phyloP scores from a whole-genome alignment of 2,329 filamentous ascomycete species.

The Penicillium sp. region DNA sequence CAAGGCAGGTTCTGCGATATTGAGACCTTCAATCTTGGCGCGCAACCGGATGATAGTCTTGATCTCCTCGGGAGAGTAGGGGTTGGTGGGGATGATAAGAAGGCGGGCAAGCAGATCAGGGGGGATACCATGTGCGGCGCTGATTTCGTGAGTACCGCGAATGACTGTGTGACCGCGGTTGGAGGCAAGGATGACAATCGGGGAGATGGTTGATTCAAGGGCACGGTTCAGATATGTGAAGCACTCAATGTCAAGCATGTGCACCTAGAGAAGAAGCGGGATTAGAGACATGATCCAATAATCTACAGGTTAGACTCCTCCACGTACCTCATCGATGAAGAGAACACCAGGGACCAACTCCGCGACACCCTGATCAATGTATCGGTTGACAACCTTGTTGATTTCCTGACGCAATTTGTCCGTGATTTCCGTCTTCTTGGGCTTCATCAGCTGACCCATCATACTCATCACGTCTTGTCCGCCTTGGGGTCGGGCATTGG shows the following conservation, averaged over 20 bases:
- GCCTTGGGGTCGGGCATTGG: slow-evolving; percentile 90
- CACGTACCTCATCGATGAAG: slow-evolving; percentile 90
- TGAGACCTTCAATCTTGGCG: slow-evolving; percentile 74
- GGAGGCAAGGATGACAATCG: slow-evolving; percentile 94
- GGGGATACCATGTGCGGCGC: slow-evolving; percentile 89
- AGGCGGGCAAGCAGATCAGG: slow-evolving; percentile 89
- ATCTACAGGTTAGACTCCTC: slow-evolving; percentile 1
- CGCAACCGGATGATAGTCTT: slow-evolving; percentile 86
- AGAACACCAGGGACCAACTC: slow-evolving; percentile 97
- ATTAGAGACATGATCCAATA: slow-evolving; percentile 17
- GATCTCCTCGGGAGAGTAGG: slow-evolving; percentile 85
- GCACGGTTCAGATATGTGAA: slow-evolving; percentile 99
- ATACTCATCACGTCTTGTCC: slow-evolving; percentile 99
- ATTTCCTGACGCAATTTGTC: slow-evolving; percentile 95
- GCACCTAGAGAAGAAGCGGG: slow-evolving; percentile 59
- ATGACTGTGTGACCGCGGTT: slow-evolving; percentile 94
- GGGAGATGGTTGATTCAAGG: slow-evolving; percentile 90
- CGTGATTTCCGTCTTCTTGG: slow-evolving; percentile 98
- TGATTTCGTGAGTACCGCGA: slow-evolving; percentile 73
- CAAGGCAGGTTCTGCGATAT: slow-evolving; percentile 76
- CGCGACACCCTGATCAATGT: slow-evolving; percentile 96
- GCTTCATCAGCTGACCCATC: slow-evolving; percentile 99
- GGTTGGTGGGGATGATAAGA: slow-evolving; percentile 91
- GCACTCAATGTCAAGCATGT: slow-evolving; percentile 99
- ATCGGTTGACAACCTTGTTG: slow-evolving; percentile 98